phyloP scores from a whole-genome alignment of 306 rosid species.

The Sicyos baderoa region DNA sequence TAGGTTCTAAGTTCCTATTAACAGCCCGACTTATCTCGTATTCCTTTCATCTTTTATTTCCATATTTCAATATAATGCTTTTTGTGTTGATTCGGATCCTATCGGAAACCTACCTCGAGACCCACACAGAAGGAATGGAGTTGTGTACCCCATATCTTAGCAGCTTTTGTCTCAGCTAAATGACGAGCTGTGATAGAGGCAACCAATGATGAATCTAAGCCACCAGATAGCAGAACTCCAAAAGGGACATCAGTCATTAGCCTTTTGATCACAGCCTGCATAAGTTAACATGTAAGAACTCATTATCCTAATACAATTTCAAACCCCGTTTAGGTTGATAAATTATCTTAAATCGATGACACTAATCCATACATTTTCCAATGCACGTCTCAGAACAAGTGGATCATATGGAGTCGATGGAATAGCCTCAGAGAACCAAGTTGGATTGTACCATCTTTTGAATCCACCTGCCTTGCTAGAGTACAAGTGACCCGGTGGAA shows the following conservation, averaged over 20 bases:
- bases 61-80: neutral
- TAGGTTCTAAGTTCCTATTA: too few species aligned
- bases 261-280: conserved; percentile 86
- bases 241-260: conserved; percentile 98
- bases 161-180: conserved; percentile 68
- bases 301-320: neutral
- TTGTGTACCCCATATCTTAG: conserved; percentile 89
- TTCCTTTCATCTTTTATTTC: too few species aligned
- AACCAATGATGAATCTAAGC: conserved; percentile 85
- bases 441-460: conserved; percentile 81
- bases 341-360: neutral
- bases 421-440: conserved; percentile 78
- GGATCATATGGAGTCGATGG: conserved; percentile 87
- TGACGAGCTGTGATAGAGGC: conserved; percentile 91
- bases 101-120: conserved; percentile 43
- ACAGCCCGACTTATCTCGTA: too few species aligned
- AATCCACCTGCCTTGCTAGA: conserved; percentile 75
- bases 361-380: conserved; percentile 49
- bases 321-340: neutral
- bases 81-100: too few species aligned
- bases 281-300: conserved; percentile 15
- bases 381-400: conserved; percentile 58
- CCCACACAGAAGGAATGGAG: conserved; percentile 94
- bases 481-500: conserved; percentile 91
- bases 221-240: conserved; percentile 87